Evolutionary conservation across 2,329 filamentous ascomycete genomes (phyloP), one percentile per base, ranked within the genome.

Genomic region (Trichoderma asperellum): DNA sequence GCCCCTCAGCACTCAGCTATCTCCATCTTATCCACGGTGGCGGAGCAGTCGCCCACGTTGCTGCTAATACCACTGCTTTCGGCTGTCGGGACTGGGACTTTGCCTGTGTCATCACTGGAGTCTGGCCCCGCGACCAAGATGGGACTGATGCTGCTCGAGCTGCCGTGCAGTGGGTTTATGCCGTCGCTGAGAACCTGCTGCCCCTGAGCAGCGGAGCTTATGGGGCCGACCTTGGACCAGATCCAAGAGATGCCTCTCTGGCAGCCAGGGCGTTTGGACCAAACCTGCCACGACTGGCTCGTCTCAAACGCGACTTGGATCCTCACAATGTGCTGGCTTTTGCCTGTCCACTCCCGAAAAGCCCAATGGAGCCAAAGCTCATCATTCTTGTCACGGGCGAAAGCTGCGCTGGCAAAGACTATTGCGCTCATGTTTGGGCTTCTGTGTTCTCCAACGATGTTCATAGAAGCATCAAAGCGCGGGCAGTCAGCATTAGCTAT

Each of bases 61-160:
- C 77, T 1, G 71, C 77, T 5, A 76, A 84, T 71, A 81, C 80
- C 32, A 86, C 84, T 69, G 87, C 88, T 65, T 90, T 91, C 66
- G 87, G 88, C 56, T 89, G 85, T 79, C 85, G 88, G 77, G 82
- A 87, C 75, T 91, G 88, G 88, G 82, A 86, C 37, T 90, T 85
- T 78, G 88, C 88, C 57, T 91, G 88, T 72, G 86, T 90, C 5
- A 74, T 91, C 53, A 90, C 88, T 5, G 88, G 86, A 32, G 84
- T 89, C 69, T 91, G 88, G 88, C 80, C 81, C 2, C 84, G 87
- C 18, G 79, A 85, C 11, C 75, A 86, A 76, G 86, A 88, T 71
- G 81, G 75, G 55, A 84, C 80, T 0, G 76, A 79, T 57, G 49
- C 71, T 12, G 79, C 84, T 71, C 78, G 70, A 70, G 74, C 74